A percentile compares a stretch with the other conserved stretches of the same genome.
phyloP scores from a whole-genome alignment of 352 stramenopile species.

The Pythium rishiriense region DNA sequence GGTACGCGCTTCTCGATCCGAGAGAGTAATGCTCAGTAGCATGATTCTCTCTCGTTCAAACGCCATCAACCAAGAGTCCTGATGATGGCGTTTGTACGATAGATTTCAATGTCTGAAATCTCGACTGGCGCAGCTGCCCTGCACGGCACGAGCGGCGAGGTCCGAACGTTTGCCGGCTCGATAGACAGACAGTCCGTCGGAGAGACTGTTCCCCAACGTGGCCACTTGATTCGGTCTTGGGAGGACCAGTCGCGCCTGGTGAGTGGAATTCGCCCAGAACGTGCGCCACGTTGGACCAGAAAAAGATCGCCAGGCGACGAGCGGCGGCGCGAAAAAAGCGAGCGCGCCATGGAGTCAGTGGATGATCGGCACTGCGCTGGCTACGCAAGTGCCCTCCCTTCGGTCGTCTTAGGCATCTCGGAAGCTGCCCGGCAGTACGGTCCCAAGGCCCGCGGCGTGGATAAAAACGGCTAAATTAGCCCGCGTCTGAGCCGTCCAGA shows the following conservation, averaged over 20 bases:
- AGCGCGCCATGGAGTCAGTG: conserved; percentile 12
- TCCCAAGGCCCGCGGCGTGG: not conserved
- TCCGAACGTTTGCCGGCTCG: not conserved
- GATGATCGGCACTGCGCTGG: conserved; percentile 10
- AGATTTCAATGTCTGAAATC: too few relatives aligned
- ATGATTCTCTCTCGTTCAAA: too few relatives aligned
- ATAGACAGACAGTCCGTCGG: too few relatives aligned
- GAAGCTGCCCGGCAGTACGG: not conserved
- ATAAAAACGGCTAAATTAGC: not conserved
- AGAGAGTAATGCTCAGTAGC: too few relatives aligned
- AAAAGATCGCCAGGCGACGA: not conserved
- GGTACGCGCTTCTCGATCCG: too few relatives aligned
- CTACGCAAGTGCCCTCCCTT: not conserved
- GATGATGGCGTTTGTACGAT: too few relatives aligned
- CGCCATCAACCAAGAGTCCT: too few relatives aligned
- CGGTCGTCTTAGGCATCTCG: not conserved
- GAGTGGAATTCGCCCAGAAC: conserved; percentile 22
- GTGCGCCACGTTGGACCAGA: conserved; percentile 4
- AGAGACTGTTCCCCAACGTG: too few relatives aligned
- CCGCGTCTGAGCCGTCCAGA: not conserved
- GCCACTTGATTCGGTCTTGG: too few relatives aligned
- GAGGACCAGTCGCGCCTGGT: not conserved
- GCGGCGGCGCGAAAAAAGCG: conserved; percentile 14
- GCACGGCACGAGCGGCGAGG: too few relatives aligned
- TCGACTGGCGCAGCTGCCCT: too few relatives aligned